Base-by-base conservation (phyloP, 805 yeast species). In the Pichia thaimueangensis region DNA sequence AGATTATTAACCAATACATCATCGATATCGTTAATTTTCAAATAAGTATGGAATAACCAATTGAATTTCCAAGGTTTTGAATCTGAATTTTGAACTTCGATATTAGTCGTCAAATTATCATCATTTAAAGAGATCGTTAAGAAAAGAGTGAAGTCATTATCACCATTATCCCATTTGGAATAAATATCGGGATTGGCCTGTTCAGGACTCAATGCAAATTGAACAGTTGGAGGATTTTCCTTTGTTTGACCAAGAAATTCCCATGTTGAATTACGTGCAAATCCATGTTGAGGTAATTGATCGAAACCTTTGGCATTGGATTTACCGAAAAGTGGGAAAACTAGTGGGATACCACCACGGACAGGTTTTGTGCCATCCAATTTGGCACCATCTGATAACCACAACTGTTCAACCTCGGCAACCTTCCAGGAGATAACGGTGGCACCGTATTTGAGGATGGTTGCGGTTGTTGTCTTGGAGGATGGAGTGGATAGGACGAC, bases 321-420 rank as follows among this genome's bases (percentile, higher is more conserved):
- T 50, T 80, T 88, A 46, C 98, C 97, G 56, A 85, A 85, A 2
- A 82, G 86, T 2, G 98, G 98, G 73, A 93, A 93, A 8, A 91
- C 97, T 20, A 93, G 68, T 11, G 98, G 98, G 41, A 93, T 86
- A 39, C 98, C 98, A 50, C 98, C 98, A 61, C 98, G 77, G 16
- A 93, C 97, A 2, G 98, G 94, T 58, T 83, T 85, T 35, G 91
- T 67, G 10, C 97, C 97, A 57, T 93, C 97, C 47, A 91, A 66
- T 54, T 80, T 78, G 36, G 97, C 95, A 30, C 76, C 91, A 10
- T 68, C 60, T 7, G 82, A 75, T 24, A 82, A 67, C 95, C 96
- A 93, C 44, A 93, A 70, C 64, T 86, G 89, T 62, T 93, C 97
- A 40, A 68, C 62, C 25, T 83, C 86, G 19, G 73, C 65, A 27